A percentile compares a stretch with the other conserved stretches of the same genome.
Conservation (phyloP, 768 basidiomycete genomes). For the Podaxis sp. region DNA sequence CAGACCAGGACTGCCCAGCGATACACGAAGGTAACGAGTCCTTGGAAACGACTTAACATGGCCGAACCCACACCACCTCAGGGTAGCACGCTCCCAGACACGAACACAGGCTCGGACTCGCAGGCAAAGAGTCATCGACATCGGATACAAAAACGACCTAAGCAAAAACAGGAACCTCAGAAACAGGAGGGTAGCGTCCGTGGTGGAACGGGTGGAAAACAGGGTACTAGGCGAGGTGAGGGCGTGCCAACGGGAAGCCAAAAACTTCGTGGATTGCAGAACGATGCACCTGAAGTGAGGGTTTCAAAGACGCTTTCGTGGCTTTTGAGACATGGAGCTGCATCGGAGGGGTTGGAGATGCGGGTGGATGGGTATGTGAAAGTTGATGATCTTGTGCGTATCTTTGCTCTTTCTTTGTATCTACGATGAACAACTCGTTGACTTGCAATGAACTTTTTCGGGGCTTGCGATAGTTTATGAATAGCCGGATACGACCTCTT, state of each 20-base stretch:
- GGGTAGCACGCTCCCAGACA: neutral
- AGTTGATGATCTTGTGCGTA: conserved; percentile 79
- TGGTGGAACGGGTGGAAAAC: conserved; percentile 2
- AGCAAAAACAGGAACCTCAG: neutral
- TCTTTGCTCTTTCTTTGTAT: neutral
- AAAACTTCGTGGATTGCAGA: conserved; percentile 59
- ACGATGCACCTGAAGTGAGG: conserved; percentile 66
- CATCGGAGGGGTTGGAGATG: conserved; percentile 71
- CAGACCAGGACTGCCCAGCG: neutral
- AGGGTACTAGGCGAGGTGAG: neutral
- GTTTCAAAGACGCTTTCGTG: conserved; percentile 88
- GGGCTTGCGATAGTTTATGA: neutral
- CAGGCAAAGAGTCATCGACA: neutral
- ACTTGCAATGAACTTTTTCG: neutral
- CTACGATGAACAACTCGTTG: neutral
- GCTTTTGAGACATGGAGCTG: conserved; percentile 82
- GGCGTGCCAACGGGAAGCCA: conserved; percentile 1
- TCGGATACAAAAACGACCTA: neutral
- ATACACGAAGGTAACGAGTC: neutral
- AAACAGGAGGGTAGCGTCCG: neutral
- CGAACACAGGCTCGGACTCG: neutral
- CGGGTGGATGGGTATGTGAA: conserved; percentile 84
- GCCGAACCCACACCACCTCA: neutral
- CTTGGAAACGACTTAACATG: neutral
- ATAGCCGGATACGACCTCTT: conserved; percentile 61